Conservation (phyloP, 2,329 filamentous ascomycete genomes). For the Monosporascus sp. region DNA sequence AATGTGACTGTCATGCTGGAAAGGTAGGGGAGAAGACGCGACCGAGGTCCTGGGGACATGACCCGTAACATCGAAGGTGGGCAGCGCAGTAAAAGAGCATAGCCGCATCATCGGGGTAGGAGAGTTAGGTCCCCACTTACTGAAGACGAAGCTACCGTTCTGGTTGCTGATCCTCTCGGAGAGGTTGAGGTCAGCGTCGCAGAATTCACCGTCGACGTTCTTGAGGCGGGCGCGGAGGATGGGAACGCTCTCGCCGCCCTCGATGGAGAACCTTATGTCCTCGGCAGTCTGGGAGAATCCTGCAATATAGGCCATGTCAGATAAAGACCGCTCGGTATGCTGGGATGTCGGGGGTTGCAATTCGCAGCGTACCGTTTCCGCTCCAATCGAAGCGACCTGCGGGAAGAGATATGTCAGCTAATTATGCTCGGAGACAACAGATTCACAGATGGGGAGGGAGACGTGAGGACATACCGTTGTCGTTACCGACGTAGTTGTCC, state of each 20-base stretch:
- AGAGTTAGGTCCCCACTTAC: slow-evolving; percentile 2
- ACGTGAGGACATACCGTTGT: slow-evolving; percentile 34
- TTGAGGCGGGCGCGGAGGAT: slow-evolving; percentile 47
- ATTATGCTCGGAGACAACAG: slow-evolving; percentile 39
- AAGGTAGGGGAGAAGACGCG: too few relatives aligned
- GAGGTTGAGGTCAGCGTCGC: slow-evolving; percentile 47
- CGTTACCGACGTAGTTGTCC: slow-evolving; percentile 46
- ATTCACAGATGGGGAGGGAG: slow-evolving; percentile 22
- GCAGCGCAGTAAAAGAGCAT: too few relatives aligned
- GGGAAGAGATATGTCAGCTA: slow-evolving; percentile 1
- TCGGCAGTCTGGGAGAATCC: slow-evolving; percentile 43
- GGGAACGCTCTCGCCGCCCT: slow-evolving; percentile 45
- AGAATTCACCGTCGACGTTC: slow-evolving; percentile 36
- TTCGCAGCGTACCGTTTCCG: slow-evolving; percentile 7
- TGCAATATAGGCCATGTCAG: slow-evolving; percentile 6
- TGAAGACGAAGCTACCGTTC: slow-evolving; percentile 39
- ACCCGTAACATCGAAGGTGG: too few relatives aligned
- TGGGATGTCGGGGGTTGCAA: neutral
- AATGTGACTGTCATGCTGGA: too few relatives aligned
- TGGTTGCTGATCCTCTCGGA: slow-evolving; percentile 49
- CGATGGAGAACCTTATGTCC: slow-evolving; percentile 41
- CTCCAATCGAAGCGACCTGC: slow-evolving; percentile 15
- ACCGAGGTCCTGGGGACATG: too few relatives aligned
- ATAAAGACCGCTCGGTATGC: neutral
- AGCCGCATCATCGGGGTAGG: too few relatives aligned